Base-by-base conservation (phyloP, 371 early-diverging fungal genomes). In the Zychaea mexicana region DNA sequence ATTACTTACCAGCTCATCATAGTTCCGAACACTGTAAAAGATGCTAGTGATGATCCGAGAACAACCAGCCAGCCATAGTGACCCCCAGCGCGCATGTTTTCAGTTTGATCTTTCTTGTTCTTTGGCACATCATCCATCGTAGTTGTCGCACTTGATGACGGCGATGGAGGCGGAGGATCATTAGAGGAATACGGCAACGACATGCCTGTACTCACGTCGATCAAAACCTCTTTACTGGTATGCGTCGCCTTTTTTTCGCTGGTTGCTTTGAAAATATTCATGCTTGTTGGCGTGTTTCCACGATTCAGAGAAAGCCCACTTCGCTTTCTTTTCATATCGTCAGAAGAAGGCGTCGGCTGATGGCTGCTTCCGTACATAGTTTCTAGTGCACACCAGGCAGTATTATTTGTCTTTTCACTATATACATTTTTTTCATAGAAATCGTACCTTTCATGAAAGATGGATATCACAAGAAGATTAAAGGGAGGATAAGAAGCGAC, bases 1-100 rank as follows among this genome's bases (percentile, higher is more conserved):
- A 49, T 22, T 19, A 10, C 24, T 49, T 73, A 69, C 77, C 77
- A 77, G 26, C 72, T 68, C 32, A 74, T 61, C 6, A 67, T 58
- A 2, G 70, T 60, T 52, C 90, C 90, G 53, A 88, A 84, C 10
- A 79, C 77, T 32, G 79, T 77, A 60, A 85, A 77, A 55, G 85
- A 81, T 52, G 83, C 82, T 15, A 83, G 56, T 65, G 84, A 89
- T 4, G 81, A 77, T 2, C 85, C 76, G 0, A 78, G 60, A 4
- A 87, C 87, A 2, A 87, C 83, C 0, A 81, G 32, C 89, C 89
- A 90, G 0, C 84, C 88, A 47, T 82, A 82, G 1, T 76, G 62
- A 28, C 88, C 85, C 55, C 85, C 88, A 42, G 45, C 15, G 17
- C 21, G 31, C 24, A 52, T 33, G 36, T 61, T 53, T 8, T 56